Base-by-base conservation (phyloP, 495 filamentous ascomycete genomes). In the Astrocystis sublimbata region DNA sequence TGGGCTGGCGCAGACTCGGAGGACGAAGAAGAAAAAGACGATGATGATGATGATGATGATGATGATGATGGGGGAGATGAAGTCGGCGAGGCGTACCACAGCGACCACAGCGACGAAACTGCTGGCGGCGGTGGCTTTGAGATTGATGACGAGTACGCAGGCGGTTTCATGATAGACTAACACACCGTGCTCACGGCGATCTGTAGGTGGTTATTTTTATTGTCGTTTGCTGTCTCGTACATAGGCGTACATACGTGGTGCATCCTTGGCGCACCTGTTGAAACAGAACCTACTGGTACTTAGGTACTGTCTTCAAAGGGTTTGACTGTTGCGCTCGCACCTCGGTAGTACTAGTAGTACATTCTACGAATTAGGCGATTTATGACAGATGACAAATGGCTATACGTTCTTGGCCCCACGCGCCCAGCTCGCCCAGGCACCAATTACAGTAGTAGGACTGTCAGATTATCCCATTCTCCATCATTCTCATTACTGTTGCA, bases 1-100 rank as follows among this genome's bases (percentile, higher is more conserved):
- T 83, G 75, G 66, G 83, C 83, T 9, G 72, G 77, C 38, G 75
- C 79, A 8, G 76, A 79, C 58, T 75, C 72, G 15, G 73, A 73
- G 31, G 76, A 70, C 21, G 73, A 75, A 53, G 63, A 66, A 46
- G 49, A 41, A 10, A 59, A 61, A 40, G n/a, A 36, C 12, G 3
- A 1, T 46, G 50, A 30, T 43, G 35, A 30, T 0, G 35, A 33
- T 31, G 35, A 50, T 55, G 51, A 46, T 38, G 56, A 8, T 36
- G 68, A 60, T 40, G 69, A 55, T 13, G 6, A 52, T 28, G 66
- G 61, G 19, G 57, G 38, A 13, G 62, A 60, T 6, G 41, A 61
- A 26, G 66, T 38, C n/a, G 24, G 45, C 24, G 46, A 62, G 23
- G 53, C 70, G 23, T 60, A 60, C 21, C 38, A 51, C 6, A 69